Evolutionary conservation across 2,329 filamentous ascomycete species (phyloP), one percentile per base, ranked within the genome.

Genomic region (Corniculantispora saksenae): DNA sequence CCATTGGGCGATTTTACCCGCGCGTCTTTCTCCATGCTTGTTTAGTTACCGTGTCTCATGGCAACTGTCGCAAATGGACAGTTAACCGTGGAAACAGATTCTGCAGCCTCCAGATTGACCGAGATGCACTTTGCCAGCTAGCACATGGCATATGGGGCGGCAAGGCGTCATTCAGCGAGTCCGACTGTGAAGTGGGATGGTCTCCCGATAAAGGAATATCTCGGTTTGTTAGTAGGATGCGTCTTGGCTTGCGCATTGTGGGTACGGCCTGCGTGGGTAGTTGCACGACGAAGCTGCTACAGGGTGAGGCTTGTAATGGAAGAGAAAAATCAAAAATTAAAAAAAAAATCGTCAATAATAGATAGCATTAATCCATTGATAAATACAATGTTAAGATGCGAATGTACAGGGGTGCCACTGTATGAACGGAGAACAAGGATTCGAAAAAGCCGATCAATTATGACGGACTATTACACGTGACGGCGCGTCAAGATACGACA

Each of bases 21-120:
- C 70, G 77, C 77, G 76, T 72, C 74, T 72, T 70, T 75, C 70
- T 79, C 77, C 77, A 79, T 79, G 66, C 57, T 70, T 68, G 54
- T 23, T 55, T 50, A 56, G 4, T 56, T 32, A 17, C n/a, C 21
- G 62, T 25, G 50, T n/a, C 12, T 59, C 63, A 64, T 59, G 63
- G 43, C 43, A 66, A 32, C 64, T 61, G 38, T 27, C 38, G 47
- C 25, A 54, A 21, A 54, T 25, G 32, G 32, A 47, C n/a, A 38
- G 12, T 4, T 3, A 27, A 38, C n/a, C 5, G 47, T 27, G 32
- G 43, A 25, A 21, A 21, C 13, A 38, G 51, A 25, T 23, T 27
- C n/a, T 40, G 51, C 23, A 45, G 51, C 29, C 23, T 27, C 15
- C 17, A 48, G n/a, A 38, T 25, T 63, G 27, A 43, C 6, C 40